A percentile compares a stretch with the other conserved stretches of the same genome.
Conservation (phyloP, 1,139 yeast genomes). For the Nakaseomyces kungkrabaensis region DNA sequence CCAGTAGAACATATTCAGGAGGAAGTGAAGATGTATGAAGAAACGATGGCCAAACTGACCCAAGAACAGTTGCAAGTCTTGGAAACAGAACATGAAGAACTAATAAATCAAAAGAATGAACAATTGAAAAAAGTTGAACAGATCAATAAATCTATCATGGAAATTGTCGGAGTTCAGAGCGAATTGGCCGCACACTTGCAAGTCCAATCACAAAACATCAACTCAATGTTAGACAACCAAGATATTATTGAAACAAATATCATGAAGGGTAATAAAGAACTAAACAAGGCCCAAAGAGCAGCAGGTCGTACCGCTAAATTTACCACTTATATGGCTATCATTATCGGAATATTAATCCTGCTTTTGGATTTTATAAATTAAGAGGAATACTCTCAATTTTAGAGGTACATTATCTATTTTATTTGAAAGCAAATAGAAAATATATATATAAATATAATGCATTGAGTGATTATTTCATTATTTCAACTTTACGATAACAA, state of each 20-base stretch:
- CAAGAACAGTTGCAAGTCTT: conserved; percentile 61
- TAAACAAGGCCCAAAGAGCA: conserved; percentile 59
- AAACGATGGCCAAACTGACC: conserved; percentile 32
- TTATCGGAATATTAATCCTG: conserved; percentile 53
- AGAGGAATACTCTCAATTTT: not conserved
- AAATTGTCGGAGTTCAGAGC: conserved; percentile 67
- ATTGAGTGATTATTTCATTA: not conserved
- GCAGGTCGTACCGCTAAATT: conserved; percentile 64
- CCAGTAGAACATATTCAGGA: conserved; percentile 26
- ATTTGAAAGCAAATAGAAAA: too few relatives aligned
- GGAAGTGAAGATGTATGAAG: conserved; percentile 26
- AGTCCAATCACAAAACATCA: conserved; percentile 66
- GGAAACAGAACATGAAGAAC: conserved; percentile 61
- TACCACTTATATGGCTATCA: conserved; percentile 50
- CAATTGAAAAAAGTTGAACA: conserved; percentile 60
- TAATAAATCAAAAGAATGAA: conserved; percentile 49
- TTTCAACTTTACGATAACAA: too few relatives aligned
- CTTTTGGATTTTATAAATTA: conserved; percentile 42
- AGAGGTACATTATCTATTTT: too few relatives aligned
- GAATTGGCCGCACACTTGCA: conserved; percentile 70
- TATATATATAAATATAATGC: not conserved
- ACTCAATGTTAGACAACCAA: conserved; percentile 58
- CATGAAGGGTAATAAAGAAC: conserved; percentile 60
- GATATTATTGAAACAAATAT: conserved; percentile 62
- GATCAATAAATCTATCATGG: conserved; percentile 71